These are phyloP conservation scores for Bonia amplexicaulis DNA, from an alignment of 176 grass and related monocot species.

Conservation along the genomic window DNA sequence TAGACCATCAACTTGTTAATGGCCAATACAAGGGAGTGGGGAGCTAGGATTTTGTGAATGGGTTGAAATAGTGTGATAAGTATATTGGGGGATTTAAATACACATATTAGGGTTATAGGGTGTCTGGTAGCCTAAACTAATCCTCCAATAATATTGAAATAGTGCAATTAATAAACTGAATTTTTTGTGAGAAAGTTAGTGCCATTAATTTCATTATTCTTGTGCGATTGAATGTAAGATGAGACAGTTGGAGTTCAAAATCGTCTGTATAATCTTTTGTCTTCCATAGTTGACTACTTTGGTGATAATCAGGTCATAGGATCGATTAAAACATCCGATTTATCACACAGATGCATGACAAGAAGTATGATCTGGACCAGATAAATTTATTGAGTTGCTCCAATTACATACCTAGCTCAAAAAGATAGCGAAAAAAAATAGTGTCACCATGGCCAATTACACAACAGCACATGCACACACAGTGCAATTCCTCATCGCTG, in stretches of 20 bases:
- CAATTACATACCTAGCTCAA: background rate
- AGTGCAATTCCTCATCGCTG: constrained; percentile 2
- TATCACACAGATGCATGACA: background rate
- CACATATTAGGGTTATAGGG: background rate
- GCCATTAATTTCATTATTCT: background rate
- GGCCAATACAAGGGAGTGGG: background rate
- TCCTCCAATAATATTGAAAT: no score
- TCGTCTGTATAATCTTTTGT: background rate
- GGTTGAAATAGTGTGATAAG: background rate
- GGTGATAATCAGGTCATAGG: background rate
- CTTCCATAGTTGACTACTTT: background rate
- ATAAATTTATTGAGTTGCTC: background rate
- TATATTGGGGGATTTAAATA: background rate
- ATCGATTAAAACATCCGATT: background rate
- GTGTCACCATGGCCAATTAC: background rate
- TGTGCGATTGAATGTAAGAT: background rate
- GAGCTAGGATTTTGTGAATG: background rate
- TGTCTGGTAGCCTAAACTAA: background rate
- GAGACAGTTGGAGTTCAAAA: background rate
- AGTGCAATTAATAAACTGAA: no score
- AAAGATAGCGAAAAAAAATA: background rate
- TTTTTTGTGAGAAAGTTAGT: background rate
- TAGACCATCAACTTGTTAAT: background rate
- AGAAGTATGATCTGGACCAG: background rate
- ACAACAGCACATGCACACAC: background rate